Evolutionary conservation across 2,329 filamentous ascomycete species (phyloP).

Genomic region (Exophiala spinifera): DNA sequence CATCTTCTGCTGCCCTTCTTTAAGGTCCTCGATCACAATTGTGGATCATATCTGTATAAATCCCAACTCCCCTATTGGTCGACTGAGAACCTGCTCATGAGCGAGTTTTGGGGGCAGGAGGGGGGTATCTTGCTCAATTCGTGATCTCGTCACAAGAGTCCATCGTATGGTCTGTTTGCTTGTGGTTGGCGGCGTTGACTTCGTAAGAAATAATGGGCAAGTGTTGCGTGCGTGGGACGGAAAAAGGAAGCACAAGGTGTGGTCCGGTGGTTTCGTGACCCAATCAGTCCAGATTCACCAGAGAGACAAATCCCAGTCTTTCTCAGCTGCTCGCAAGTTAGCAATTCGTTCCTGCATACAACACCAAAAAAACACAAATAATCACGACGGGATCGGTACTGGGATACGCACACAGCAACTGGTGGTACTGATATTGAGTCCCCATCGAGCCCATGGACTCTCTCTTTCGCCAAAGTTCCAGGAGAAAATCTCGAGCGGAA

Average conservation of each 20-base stretch:
- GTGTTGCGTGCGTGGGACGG: too few relatives aligned
- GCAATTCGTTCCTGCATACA: not conserved
- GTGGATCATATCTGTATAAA: not conserved
- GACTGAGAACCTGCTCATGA: not conserved
- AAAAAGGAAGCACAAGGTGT: too few relatives aligned
- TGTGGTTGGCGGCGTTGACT: not conserved
- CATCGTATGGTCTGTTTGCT: too few relatives aligned
- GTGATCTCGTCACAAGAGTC: too few relatives aligned
- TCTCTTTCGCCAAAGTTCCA: not conserved
- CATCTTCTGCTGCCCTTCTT: too few relatives aligned
- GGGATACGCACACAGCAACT: not conserved
- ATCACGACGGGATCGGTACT: not conserved
- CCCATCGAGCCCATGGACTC: not conserved
- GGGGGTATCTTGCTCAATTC: not conserved
- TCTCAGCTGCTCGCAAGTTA: not conserved
- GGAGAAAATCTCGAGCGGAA: not conserved
- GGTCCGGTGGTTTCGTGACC: not conserved
- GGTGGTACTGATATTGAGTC: not conserved
- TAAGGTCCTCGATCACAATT: not conserved
- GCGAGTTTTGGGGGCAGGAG: not conserved
- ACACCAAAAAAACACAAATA: too few relatives aligned
- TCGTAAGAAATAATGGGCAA: too few relatives aligned
- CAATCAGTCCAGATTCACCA: not conserved
- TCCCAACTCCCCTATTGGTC: not conserved
- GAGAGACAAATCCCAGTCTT: conserved; percentile 1